Base-by-base conservation (phyloP, 1,284 basidiomycete genomes). In the Ceratobasidium sp. region DNA sequence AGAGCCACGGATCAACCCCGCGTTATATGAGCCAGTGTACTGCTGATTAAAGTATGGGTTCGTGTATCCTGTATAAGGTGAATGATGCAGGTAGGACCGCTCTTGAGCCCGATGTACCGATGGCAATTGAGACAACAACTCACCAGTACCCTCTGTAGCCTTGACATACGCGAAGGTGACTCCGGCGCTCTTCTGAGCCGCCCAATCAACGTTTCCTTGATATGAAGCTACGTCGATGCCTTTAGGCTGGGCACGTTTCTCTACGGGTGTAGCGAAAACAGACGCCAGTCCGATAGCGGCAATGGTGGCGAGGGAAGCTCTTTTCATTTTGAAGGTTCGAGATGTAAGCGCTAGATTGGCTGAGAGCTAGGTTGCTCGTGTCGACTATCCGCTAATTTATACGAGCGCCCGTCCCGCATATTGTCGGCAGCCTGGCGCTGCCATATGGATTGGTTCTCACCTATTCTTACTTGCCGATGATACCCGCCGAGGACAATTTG, bases 151-250 rank as follows among this genome's bases (percentile, higher is more conserved):
- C 75, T 90, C 87, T 4, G 88, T 90, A 13, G 87, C 88, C 76
- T 90, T 90, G 82, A 90, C 88, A 75, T 82, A 88, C 10, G 80
- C 86, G 73, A 89, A 90, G 15, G 79, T 71, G 49, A 87, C 77
- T 3, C 87, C 87, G 70, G 86, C 86, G n/a, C 82, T 76, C 69
- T 81, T 82, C 70, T 85, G 84, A 7, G 81, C 78, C 35, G 76
- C 78, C 84, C 86, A 88, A 76, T 88, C 79, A 25, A 89, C 78
- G 70, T 74, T 76, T 27, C 81, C 74, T 71, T 89, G 88, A 71
- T 81, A 85, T 73, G 77, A 72, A 22, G 86, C 87, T 60, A 90
- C 82, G 74, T 89, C 77, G 42, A 77, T 69, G 12, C 77, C 73
- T 40, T 69, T 57, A n/a, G 70, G 69, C 42, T 57, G 53, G 12